Percentiles rank a stretch among this genome's conserved stretches.
phyloP scores from a whole-genome alignment of 169 alveolate genomes.

The Perkinsus olseni region DNA sequence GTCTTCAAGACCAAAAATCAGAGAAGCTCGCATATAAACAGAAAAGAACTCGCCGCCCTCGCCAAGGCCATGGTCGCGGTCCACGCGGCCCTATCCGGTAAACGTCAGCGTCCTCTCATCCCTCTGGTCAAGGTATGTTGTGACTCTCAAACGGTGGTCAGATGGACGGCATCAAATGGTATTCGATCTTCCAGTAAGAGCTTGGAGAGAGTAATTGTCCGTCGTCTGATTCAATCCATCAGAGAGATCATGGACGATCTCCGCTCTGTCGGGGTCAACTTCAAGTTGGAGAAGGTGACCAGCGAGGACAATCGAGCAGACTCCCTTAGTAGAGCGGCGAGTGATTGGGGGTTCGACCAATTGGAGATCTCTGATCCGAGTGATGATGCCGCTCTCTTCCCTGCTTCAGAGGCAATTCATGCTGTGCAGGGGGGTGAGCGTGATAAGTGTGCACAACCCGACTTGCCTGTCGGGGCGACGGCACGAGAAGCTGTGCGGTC shows the following conservation, averaged over 20 bases:
- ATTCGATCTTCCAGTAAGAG: neutral
- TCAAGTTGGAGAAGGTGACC: too few relatives aligned
- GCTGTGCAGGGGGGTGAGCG: too few relatives aligned
- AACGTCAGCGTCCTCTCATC: neutral
- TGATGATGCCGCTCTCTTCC: too few relatives aligned
- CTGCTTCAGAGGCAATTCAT: too few relatives aligned
- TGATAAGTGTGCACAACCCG: too few relatives aligned
- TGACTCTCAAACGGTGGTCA: neutral
- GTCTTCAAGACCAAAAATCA: neutral
- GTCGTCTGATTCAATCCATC: neutral
- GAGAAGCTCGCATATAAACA: neutral
- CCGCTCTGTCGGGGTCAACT: neutral
- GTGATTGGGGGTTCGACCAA: too few relatives aligned
- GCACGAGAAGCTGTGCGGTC: too few relatives aligned
- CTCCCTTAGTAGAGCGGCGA: too few relatives aligned
- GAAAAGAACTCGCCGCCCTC: neutral
- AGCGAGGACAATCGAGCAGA: too few relatives aligned
- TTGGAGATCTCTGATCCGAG: too few relatives aligned
- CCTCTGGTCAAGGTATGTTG: neutral
- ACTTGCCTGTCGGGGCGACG: too few relatives aligned
- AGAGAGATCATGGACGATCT: neutral
- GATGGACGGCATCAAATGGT: neutral
- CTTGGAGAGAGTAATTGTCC: neutral
- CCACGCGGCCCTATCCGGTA: neutral
- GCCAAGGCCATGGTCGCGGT: neutral